Percentiles rank a stretch among this genome's conserved stretches.
Conservation (phyloP, 352 stramenopile species). For the Thalassiosira ordinaria region DNA sequence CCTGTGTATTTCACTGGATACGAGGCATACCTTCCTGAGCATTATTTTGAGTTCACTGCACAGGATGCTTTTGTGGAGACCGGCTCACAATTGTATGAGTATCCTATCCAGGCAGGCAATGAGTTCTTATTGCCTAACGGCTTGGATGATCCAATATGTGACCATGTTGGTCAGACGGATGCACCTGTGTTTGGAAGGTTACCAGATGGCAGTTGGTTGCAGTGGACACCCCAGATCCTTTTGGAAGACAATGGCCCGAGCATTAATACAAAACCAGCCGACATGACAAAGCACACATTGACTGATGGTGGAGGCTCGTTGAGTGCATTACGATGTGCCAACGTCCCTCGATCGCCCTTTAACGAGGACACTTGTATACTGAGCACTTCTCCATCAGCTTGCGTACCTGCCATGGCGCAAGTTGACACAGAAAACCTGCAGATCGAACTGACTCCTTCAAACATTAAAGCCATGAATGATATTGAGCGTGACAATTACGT, state of each 20-base stretch:
- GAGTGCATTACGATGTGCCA: conserved; percentile 56
- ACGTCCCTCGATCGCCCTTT: conserved; percentile 53
- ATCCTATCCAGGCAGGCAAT: conserved; percentile 35
- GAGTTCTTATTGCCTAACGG: conserved; percentile 46
- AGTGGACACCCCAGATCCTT: conserved; percentile 48
- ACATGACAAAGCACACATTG: conserved; percentile 35
- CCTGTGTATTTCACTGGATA: conserved; percentile 63
- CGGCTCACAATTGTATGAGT: conserved; percentile 38
- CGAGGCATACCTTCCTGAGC: conserved; percentile 42
- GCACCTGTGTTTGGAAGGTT: conserved; percentile 55
- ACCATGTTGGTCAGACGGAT: conserved; percentile 50
- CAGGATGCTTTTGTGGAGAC: conserved; percentile 43
- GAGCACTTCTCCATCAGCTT: no score
- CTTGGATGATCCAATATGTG: conserved; percentile 42
- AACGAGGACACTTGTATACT: conserved; percentile 72
- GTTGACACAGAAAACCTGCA: no score
- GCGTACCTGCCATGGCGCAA: no score
- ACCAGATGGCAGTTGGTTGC: conserved; percentile 46
- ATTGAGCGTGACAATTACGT: no score
- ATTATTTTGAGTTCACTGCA: conserved; percentile 42
- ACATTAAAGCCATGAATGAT: no score
- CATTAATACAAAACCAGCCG: conserved; percentile 30
- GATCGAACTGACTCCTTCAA: no score
- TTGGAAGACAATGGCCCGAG: conserved; percentile 60
- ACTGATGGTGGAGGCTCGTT: conserved; percentile 50